Evolutionary conservation across 495 filamentous ascomycete genomes (phyloP), one percentile per base, ranked within the genome.

Genomic region (Xylaria sp.): DNA sequence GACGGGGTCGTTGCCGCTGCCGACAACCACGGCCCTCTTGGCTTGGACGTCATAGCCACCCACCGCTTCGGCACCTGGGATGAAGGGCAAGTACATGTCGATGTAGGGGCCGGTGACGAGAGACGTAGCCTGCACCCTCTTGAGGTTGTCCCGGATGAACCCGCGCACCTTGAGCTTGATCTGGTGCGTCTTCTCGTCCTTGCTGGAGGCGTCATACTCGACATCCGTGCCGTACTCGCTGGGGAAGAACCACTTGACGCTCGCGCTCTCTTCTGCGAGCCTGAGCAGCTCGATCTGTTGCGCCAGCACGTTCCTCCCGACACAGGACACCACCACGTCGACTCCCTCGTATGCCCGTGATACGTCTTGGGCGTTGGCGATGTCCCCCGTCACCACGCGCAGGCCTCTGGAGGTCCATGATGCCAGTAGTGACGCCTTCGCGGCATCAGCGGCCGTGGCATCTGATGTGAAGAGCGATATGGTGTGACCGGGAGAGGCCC

Each of bases 211-310:
- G 24, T 84, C 80, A 73, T 92, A 90, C 75, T 90, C 90, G 71
- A 93, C 90, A 68, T 93, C 91, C 0, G 91, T 93, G 69, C 91
- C 91, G 74, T 90, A 93, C 75, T 93, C 91, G 24, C 88, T 91
- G 5, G 91, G 90, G 71, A 92, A 85, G 80, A 93, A 93, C 82
- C 88, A 88, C 70, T 88, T 84, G 24, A 93, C 87, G 50, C 76
- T 81, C 1, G 82, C 75, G 19, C 85, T 84, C 41, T 82, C 82
- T 58, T 88, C 87, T 46, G 90, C 90, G 15, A 90, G 82, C 59
- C 80, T 79, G 65, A 93, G 82, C 0, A 92, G 82, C 0, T 85
- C 80, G 69, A 90, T 86, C 74, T 92, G 90, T 19, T 82, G 78
- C 4, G 84, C 80, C 8, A 93, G 82, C 5, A 85, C 84, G 35